Evolutionary conservation across 257 asterid genomes (phyloP).

Genomic region (Solanum gandarillasii): DNA sequence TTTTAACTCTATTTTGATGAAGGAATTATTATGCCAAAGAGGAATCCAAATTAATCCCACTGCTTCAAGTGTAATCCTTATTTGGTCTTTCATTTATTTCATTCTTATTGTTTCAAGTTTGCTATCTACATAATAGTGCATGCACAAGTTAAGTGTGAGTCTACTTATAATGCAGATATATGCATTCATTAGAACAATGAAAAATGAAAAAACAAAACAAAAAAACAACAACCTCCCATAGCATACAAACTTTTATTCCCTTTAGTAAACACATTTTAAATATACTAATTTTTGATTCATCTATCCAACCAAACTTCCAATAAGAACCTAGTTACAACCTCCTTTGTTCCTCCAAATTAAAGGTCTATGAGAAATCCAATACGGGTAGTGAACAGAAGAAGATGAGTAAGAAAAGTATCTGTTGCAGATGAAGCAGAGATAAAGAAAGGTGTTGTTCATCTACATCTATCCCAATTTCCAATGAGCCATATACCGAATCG

Average conservation of each 20-base stretch:
- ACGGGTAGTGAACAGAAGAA: neutral
- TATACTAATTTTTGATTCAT: too few relatives aligned
- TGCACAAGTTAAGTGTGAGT: neutral
- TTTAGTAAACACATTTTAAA: too few relatives aligned
- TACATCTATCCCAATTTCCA: neutral
- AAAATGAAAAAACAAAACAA: neutral
- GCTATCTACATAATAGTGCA: neutral
- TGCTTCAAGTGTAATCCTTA: neutral
- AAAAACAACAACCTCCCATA: neutral
- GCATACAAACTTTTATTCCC: neutral
- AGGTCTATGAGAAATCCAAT: neutral
- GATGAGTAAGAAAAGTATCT: too few relatives aligned
- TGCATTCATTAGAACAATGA: neutral
- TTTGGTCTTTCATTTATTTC: neutral
- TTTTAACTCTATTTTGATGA: neutral
- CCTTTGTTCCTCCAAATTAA: neutral
- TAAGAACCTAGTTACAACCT: neutral
- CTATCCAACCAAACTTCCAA: neutral
- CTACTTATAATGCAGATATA: neutral
- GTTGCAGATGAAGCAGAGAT: neutral
- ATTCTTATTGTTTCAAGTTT: neutral
- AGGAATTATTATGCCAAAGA: neutral
- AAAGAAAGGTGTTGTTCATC: neutral
- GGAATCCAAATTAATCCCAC: neutral
- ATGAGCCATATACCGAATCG: neutral